Conservation (phyloP, 441 rosid genomes). For the Erodium moschatum region DNA sequence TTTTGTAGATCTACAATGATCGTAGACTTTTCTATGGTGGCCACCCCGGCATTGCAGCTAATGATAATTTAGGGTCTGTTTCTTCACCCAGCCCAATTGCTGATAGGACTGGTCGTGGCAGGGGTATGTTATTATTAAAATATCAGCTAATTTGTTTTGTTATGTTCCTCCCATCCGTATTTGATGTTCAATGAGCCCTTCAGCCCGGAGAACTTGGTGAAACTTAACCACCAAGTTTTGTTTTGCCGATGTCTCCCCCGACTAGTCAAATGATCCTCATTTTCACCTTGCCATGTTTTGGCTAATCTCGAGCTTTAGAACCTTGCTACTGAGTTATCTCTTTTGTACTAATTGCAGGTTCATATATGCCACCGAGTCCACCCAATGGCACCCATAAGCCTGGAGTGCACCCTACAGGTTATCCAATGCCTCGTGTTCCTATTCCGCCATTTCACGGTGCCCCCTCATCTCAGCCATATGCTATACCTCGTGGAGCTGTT, state of each 20-base stretch:
- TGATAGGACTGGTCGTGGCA: slow-evolving; percentile 71
- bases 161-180: not conserved
- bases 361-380: slow-evolving; percentile 62
- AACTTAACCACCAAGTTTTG: too few species aligned
- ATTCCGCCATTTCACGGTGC: slow-evolving; percentile 76
- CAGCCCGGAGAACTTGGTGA: too few species aligned
- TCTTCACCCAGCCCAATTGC: slow-evolving; percentile 44
- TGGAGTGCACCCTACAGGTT: slow-evolving; percentile 78
- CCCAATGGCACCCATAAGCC: slow-evolving; percentile 84
- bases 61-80: slow-evolving; percentile 57
- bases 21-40: slow-evolving; percentile 77
- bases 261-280: too few species aligned
- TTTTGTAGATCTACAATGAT: slow-evolving; percentile 72
- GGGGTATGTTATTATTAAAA: slow-evolving; percentile 41
- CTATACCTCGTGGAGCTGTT: slow-evolving; percentile 82
- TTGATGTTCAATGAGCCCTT: not conserved
- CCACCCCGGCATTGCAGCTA: slow-evolving; percentile 68
- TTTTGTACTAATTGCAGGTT: slow-evolving; percentile 37
- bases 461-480: slow-evolving; percentile 80
- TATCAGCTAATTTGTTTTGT: slow-evolving; percentile 5
- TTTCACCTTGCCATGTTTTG: too few species aligned
- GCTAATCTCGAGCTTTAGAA: too few species aligned
- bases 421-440: slow-evolving; percentile 69
- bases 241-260: too few species aligned
- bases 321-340: too few species aligned